Evolutionary conservation across 2,329 filamentous ascomycete genomes (phyloP), one percentile per base, ranked within the genome.

Genomic region (Colletotrichum euphorbiae): DNA sequence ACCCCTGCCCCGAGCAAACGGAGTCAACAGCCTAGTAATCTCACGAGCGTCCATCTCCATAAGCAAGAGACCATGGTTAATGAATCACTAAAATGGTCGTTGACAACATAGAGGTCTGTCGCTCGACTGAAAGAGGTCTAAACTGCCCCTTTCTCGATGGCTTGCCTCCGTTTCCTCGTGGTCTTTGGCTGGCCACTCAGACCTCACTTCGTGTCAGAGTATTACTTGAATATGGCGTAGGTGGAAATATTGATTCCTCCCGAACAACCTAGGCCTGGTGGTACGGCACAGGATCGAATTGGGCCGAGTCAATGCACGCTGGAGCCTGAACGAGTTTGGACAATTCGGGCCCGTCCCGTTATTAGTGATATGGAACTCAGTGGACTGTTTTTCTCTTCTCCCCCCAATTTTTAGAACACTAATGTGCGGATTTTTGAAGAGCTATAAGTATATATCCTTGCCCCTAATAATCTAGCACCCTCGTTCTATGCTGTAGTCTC

Each of bases 1-100:
- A 54, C 33, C 51, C 51, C 51, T 54, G 51, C 11, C 52, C 15
- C 36, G 21, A 40, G 50, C 19, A 45, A 56, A n/a, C 31, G 33
- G 24, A 21, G 58, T 36, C 51, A 13, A 38, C 31, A 38, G 36
- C 36, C 36, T 28, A 28, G 7, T 28, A 13, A 38, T 11, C 11
- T 12, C 36, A 38, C 4, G 24, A 28, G 24, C 24, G 24, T 28
- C 24, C 24, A 28, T 28, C 24, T 28, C 24, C 24, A 28, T 3
- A 4, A 28, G 24, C 24, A 28, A 6, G 6, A 7, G 28, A 28
- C 7, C 28, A 6, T 28, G 28, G 28, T 28, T 28, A 28, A 28
- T 28, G 28, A 28, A 28, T 28, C 6, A 28, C 28, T 28, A 28
- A 28, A 28, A 28, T 24, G 28, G 28, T 8, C 28, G 28, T 28